These are phyloP conservation scores for Leccinum solheimii DNA, from an alignment of 1,284 basidiomycete species.

Conservation along the genomic window DNA sequence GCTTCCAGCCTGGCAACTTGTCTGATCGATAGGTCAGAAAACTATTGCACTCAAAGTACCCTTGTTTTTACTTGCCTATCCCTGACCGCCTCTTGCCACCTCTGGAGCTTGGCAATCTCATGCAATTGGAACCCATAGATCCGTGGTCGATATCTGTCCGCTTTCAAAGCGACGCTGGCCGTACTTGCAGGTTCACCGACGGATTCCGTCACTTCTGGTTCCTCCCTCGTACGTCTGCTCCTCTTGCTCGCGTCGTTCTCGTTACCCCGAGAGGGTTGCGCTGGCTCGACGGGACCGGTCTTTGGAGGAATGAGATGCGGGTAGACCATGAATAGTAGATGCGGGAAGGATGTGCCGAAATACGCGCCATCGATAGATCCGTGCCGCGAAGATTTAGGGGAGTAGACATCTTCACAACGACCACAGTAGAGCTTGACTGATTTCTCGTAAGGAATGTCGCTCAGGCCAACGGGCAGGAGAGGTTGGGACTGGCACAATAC, in stretches of 20 bases:
- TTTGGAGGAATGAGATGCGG: constrained; percentile 88
- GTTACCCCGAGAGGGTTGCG: constrained; percentile 25
- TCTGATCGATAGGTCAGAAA: constrained; percentile 21
- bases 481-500: constrained; percentile 91
- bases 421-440: constrained; percentile 97
- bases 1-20: constrained; percentile 34
- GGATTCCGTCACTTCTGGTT: constrained; percentile 51
- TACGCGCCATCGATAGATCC: constrained; percentile 96
- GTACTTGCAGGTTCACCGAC: constrained; percentile 69
- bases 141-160: constrained; percentile 84
- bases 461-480: constrained; percentile 92
- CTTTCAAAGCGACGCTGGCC: constrained; percentile 79
- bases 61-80: constrained; percentile 62
- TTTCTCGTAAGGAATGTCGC: constrained; percentile 93
- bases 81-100: constrained; percentile 90
- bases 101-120: constrained; percentile 87
- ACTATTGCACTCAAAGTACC: not conserved
- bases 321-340: constrained; percentile 94
- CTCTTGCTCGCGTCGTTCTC: constrained; percentile 41
- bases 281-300: constrained; percentile 58
- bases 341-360: constrained; percentile 95
- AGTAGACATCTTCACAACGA: constrained; percentile 95
- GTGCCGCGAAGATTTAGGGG: constrained; percentile 91
- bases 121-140: constrained; percentile 96
- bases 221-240: constrained; percentile 52